phyloP scores from a whole-genome alignment of 768 basidiomycete species.

The Clitopilus hobsonii region DNA sequence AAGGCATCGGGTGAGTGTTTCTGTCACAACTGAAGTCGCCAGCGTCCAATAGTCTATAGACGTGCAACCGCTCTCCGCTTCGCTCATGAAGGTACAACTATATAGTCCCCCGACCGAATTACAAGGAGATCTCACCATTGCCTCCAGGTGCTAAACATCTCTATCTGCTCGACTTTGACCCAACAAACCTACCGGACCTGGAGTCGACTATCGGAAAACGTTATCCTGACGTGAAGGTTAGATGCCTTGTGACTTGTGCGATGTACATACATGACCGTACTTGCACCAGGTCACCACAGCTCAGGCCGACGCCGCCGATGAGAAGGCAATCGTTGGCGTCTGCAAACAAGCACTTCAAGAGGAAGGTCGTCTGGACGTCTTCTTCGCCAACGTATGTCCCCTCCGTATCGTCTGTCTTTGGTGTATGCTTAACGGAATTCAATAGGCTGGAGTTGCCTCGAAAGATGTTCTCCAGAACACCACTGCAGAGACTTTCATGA shows the following conservation, averaged over 20 bases:
- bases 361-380: conserved; percentile 85
- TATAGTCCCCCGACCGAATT: not conserved
- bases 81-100: conserved; percentile 68
- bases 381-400: conserved; percentile 83
- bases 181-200: conserved; percentile 64
- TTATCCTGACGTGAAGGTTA: conserved; percentile 79
- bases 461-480: conserved; percentile 42
- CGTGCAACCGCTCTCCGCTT: conserved; percentile 69
- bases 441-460: conserved; percentile 64
- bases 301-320: conserved; percentile 83
- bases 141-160: conserved; percentile 66
- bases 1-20: conserved; percentile 77
- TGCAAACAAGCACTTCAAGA: conserved; percentile 74
- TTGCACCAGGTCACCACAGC: conserved; percentile 66
- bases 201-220: conserved; percentile 58
- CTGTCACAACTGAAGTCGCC: not conserved
- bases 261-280: not conserved
- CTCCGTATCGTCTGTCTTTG: not conserved
- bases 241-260: not conserved
- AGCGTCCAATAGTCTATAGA: conserved; percentile 27
- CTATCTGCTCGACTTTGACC: conserved; percentile 69
- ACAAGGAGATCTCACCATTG: not conserved
- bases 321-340: conserved; percentile 57
- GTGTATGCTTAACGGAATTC: not conserved
- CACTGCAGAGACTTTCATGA: conserved; percentile 64